Evolutionary conservation across 768 basidiomycete genomes (phyloP), one percentile per base, ranked within the genome.

Genomic region (Lanmaoa pseudosensibilis): DNA sequence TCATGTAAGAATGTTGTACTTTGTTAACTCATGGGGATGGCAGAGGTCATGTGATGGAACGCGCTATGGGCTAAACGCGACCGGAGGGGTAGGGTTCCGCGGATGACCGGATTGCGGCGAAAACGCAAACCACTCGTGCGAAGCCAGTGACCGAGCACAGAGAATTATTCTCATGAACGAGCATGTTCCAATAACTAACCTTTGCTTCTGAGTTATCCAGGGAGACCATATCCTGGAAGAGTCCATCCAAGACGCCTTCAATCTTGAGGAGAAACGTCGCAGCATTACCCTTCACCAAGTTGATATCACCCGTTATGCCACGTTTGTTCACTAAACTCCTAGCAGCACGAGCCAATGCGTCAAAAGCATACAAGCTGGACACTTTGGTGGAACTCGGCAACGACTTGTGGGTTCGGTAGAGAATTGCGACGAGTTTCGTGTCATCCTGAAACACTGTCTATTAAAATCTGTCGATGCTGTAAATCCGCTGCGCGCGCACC

Each of bases 331-430:
- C 84, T 46, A 85, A 79, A 56, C 78, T 77, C 56, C 85, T 81
- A 19, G 93, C 92, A 18, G 88, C 94, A 55, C 96, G 86, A 41
- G 92, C 83, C 58, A 99, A 80, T 19, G 95, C 91, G 74, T 99
- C 95, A 69, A 99, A 92, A 39, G 88, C 85, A 73, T 98, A 99
- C 48, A 99, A 79, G 74, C 93, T 94, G 38, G 84, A 85, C 56
- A 95, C 83, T 70, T 98, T 96, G 59, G 81, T 78, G 12, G 80
- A 64, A 16, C 82, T 72, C 5, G 85, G 75, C 36, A 96, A 78
- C 10, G 86, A 82, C 72, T 90, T 92, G 77, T 98, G 95, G 11
- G 87, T 89, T 54, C 91, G 88, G 73, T 92, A 97, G 36, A 98
- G 81, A 50, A 86, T 82, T 30, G 94, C 91, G 50, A 98, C 90